Evolutionary conservation across 2,329 filamentous ascomycete genomes (phyloP), one percentile per base, ranked within the genome.

Genomic region (Penicillium sp.): DNA sequence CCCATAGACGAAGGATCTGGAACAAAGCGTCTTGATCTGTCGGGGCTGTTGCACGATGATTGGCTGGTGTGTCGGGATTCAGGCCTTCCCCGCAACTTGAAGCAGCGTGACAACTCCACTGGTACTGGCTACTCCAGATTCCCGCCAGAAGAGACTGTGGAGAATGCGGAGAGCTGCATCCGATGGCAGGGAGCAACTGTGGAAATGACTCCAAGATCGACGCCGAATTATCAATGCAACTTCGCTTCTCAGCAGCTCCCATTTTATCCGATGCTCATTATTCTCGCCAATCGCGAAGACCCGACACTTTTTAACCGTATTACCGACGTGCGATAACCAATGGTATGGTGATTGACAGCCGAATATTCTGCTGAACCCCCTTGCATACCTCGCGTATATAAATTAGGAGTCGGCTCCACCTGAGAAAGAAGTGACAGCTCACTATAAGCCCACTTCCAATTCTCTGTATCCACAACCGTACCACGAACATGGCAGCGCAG

Each of bases 41-140:
- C 50, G 50, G 50, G 23, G 50, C 30, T 41, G 21, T 41, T 26
- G 50, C 29, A 23, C 21, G 50, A 26, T 53, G 17, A 53, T 53
- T 53, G 50, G 50, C n/a, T 35, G 7, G 11, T 6, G 3, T 53
- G 50, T 53, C 50, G 50, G 50, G n/a, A 41, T 53, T 53, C 50
- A 53, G 30, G 17, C 31, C 17, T 41, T 53, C 50, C 50, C 50
- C 50, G 50, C 50, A 51, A 21, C 21, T 21, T 50, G 46, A 23
- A 26, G 26, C 26, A 26, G 26, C 26, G 26, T 26, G 26, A 26
- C 26, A 26, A 53, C 29, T 52, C 49, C 49, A 52, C 35, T 52
- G 15, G 49, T 35, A 26, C 23, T 23, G 17, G 19, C 30, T 19
- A 29, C 23, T 38, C 49, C 29, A 38, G 17, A 29, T 35, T 52